Base-by-base conservation (phyloP, 176 grass and related monocot genomes). In the maize (Zea mays) region DNA sequence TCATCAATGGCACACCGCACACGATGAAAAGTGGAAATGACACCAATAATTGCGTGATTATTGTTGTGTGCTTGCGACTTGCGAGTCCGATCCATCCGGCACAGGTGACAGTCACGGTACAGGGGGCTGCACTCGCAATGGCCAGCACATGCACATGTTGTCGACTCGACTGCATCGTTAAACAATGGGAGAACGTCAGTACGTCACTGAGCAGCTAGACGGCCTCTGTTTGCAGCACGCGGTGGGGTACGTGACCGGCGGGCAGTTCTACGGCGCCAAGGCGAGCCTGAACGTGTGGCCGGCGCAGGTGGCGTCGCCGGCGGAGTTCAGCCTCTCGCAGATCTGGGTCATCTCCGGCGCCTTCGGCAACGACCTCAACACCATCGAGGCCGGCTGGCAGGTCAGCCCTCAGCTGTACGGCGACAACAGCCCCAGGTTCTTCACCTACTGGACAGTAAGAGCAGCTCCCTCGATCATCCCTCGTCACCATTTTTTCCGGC, bases 331-430 rank as follows among this genome's bases (percentile, higher is more conserved):
- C 81, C 87, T 98, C 21, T 98, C 96, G 3, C 96, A 94, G 76
- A 81, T 98, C 55, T 98, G 96, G 96, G 72, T 98, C 82, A 98
- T 98, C 76, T 91, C 96, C 19, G 92, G 92, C 73, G 77, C 89
- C 73, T 98, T 98, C 76, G 87, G 87, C 81, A 80, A 88, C 73
- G 95, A 98, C 82, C 95, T 98, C 87, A 98, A 98, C 87, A 98
- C 96, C 84, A 83, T 98, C 63, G 96, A 98, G 82, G 96, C 96
- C 4, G 96, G 89, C 5, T 98, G 96, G 96, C 96, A 98, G 96
- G 94, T 97, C 20, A 99, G 96, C 81, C 96, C 96, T 17, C 67
- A 93, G 74, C 86, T 96, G 5, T 99, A 99, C 39, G 96, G 96
- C 3, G 96, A 99, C 81, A 73, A 71, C 73, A 83, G 63, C 19